Base-by-base conservation (phyloP, 352 stramenopile species). In the Pythium brassicae region DNA sequence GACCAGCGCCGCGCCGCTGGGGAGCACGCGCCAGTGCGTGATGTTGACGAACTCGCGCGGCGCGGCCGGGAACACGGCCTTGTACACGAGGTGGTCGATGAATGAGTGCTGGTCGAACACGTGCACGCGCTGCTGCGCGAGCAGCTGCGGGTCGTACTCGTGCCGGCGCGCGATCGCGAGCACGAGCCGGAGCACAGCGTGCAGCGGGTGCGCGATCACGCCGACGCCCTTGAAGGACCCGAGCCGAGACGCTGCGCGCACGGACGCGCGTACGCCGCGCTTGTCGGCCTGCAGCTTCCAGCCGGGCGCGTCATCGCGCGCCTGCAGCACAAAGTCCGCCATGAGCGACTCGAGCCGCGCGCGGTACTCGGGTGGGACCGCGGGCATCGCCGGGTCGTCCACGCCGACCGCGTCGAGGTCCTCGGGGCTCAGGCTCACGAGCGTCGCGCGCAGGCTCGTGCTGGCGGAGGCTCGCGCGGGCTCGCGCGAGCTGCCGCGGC, bases 41-140 rank as follows among this genome's bases (percentile, higher is more conserved):
- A 89, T 62, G 44, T 87, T 80, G 39, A 87, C 66, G 43, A 86
- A 88, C 34, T 88, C 76, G 29, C 74, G 73, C 19, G 69, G 57
- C 17, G 71, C 61, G 4, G 69, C 62, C 6, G 81, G 81, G 59
- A 91, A 88, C 34, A 86, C 66, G 1, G 74, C 65, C 64, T 89
- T 89, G 71, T 80, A 86, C 15, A 68, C 76, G 43, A 88, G 65
- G 58, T 89, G 74, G 53, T 91, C 78, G 47, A 91, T 71, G 59
- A 80, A 89, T 53, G 74, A 85, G 67, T 91, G 78, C 53, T 82
- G 68, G 44, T 89, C 70, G 39, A 78, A 86, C n/a, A 87, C 72
- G 26, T 78, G 57, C 25, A 78, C 61, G 23, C 78, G 78, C 32
- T 76, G 64, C 26, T 71, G 71, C 8, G 69, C 53, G 42, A 86